Percentiles rank a stretch among this genome's conserved stretches.
Conservation (phyloP, 352 stramenopile species). For the Globisporangium mamillatum region DNA sequence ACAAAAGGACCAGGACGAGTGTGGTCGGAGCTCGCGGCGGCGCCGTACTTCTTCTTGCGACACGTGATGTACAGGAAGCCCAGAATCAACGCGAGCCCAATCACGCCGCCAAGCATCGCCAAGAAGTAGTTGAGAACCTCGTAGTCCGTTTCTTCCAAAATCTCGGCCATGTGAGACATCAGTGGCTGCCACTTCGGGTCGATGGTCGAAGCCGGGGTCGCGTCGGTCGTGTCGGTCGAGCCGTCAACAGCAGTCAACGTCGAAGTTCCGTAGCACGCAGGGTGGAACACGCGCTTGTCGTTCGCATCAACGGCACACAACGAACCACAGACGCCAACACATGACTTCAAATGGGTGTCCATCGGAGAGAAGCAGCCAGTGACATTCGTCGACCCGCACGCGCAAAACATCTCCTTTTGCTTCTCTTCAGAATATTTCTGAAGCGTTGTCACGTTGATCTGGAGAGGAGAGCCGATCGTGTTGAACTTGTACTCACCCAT, state of each 20-base stretch:
- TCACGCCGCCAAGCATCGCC: slow-evolving; percentile 38
- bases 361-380: slow-evolving; percentile 50
- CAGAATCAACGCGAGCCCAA: slow-evolving; percentile 37
- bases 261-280: slow-evolving; percentile 39
- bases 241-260: slow-evolving; percentile 23
- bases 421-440: slow-evolving; percentile 22
- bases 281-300: slow-evolving; percentile 24
- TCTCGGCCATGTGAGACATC: slow-evolving; percentile 34
- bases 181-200: slow-evolving; percentile 39
- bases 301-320: slow-evolving; percentile 36
- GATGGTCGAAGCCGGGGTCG: slow-evolving; percentile 6
- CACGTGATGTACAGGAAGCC: slow-evolving; percentile 37
- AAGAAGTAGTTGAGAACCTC: slow-evolving; percentile 49
- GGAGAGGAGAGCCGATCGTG: slow-evolving; percentile 54
- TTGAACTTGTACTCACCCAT: slow-evolving; percentile 67
- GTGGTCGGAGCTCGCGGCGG: slow-evolving; percentile 17
- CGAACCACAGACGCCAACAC: slow-evolving; percentile 47
- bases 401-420: slow-evolving; percentile 40
- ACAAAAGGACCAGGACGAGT: slow-evolving; percentile 25
- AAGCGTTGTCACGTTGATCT: slow-evolving; percentile 63
- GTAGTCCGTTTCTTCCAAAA: slow-evolving; percentile 42
- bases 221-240: slow-evolving; percentile 14
- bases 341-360: slow-evolving; percentile 46
- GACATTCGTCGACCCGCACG: slow-evolving; percentile 36
- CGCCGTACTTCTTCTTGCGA: slow-evolving; percentile 26